These are phyloP conservation scores for Pythium angustatum DNA, from an alignment of 352 stramenopile genomes.

Conservation along the genomic window DNA sequence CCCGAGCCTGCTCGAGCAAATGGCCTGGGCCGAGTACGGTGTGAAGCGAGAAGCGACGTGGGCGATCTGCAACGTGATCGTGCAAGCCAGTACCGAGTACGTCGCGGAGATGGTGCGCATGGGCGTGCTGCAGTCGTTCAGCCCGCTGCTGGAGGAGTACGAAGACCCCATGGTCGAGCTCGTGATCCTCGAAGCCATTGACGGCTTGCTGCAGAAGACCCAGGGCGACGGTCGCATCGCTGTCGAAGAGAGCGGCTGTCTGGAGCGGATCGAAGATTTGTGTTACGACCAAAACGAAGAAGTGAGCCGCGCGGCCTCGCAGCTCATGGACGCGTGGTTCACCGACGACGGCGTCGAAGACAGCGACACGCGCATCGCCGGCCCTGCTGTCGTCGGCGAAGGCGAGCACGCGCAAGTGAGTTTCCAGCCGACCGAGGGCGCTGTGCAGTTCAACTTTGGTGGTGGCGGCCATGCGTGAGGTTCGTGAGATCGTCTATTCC, in stretches of 20 bases:
- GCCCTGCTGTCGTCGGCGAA: constrained; percentile 50
- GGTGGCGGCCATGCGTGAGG: constrained; percentile 13
- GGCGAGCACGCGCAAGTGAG: constrained; percentile 43
- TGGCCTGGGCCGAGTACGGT: constrained; percentile 85
- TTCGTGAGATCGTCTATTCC: too few relatives aligned
- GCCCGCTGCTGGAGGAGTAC: constrained; percentile 75
- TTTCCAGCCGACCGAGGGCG: constrained; percentile 70
- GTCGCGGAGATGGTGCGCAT: constrained; percentile 66
- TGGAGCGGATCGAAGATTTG: constrained; percentile 79
- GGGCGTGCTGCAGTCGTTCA: constrained; percentile 74
- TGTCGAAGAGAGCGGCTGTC: constrained; percentile 78
- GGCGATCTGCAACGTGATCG: constrained; percentile 87
- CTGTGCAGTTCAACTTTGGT: constrained; percentile 77
- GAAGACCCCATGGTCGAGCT: constrained; percentile 87
- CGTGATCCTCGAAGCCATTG: constrained; percentile 81
- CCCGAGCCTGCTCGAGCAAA: constrained; percentile 68
- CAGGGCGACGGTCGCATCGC: constrained; percentile 54
- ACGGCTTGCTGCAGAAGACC: constrained; percentile 72
- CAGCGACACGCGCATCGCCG: constrained; percentile 31
- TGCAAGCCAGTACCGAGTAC: constrained; percentile 60
- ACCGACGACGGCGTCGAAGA: constrained; percentile 50
- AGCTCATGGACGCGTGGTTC: constrained; percentile 87
- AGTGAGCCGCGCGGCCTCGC: constrained; percentile 67
- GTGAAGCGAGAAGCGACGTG: constrained; percentile 85
- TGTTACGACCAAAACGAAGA: constrained; percentile 83